Base-by-base conservation (phyloP, 768 basidiomycete genomes). In the Panus rudis region DNA sequence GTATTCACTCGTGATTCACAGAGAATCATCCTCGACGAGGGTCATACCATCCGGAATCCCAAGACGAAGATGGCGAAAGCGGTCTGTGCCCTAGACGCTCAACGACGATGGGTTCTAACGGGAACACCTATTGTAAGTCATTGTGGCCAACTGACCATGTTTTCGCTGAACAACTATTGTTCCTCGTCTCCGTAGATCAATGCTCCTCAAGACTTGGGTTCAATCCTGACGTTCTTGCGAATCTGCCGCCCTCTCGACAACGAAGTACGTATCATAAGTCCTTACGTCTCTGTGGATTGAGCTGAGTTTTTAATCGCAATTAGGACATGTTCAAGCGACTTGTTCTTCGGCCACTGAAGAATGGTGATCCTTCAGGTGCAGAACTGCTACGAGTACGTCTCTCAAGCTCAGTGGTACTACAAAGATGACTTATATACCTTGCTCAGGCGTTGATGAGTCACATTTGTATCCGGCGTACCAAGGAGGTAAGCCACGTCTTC, bases 181-280 rank as follows among this genome's bases (percentile, higher is more conserved):
- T 6, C 24, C 11, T 27, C 8, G 2, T 31, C 10, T 17, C n/a
- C 4, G 6, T 43, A 87, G 85, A 85, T 90, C 47, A 91, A 91
- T 51, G 85, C 84, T 38, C 87, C 83, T 4, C 76, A 70, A 82
- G 92, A 94, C 63, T 76, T 96, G 16, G 90, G 92, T 3, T 87
- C 92, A 8, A 67, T 93, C 39, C 65, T 96, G 19, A 81, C 78
- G 2, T 96, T 96, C 65, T 71, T 94, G 26, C 74, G 69, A 56
- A 79, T 94, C n/a, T 96, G 92, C 56, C 72, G 66, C 27, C 92
- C 92, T 0, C 64, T 96, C 5, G 87, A 93, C 57, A 74, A 88
- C 8, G 80, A 83, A 20, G 33, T 35, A 35, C n/a, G 21, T n/a
- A n/a, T n/a, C n/a, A n/a, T n/a, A n/a, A n/a, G n/a, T n/a, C n/a